Evolutionary conservation across 371 early-diverging fungal species (phyloP).

Genomic region (Dichotomocladium elegans): DNA sequence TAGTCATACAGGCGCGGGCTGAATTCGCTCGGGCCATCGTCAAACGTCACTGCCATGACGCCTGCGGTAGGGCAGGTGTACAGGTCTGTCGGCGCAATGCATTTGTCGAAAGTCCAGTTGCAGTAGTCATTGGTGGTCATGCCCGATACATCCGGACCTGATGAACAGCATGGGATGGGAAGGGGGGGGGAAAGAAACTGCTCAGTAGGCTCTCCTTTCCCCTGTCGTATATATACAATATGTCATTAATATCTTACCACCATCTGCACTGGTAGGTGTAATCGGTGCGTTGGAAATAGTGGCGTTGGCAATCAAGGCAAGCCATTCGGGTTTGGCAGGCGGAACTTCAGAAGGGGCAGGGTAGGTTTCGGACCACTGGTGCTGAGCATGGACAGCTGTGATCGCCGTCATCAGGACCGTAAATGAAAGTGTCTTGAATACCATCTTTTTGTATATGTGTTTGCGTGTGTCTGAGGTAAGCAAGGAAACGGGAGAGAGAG

Average conservation of each 20-base stretch:
- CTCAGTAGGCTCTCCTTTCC: conserved; percentile 13
- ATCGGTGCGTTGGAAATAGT: conserved; percentile 35
- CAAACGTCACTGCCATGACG: conserved; percentile 52
- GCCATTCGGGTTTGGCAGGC: conserved; percentile 42
- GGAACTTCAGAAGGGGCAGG: conserved; percentile 28
- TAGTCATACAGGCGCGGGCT: conserved; percentile 45
- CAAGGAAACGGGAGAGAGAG: too few relatives aligned
- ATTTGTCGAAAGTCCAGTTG: conserved; percentile 50
- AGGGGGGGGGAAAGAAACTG: too few relatives aligned
- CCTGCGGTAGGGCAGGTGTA: conserved; percentile 42
- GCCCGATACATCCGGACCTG: neutral
- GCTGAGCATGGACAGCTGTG: conserved; percentile 11
- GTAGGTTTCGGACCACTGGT: conserved; percentile 31
- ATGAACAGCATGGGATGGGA: too few relatives aligned
- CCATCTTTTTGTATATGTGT: too few relatives aligned
- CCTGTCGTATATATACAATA: neutral
- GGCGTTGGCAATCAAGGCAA: conserved; percentile 26
- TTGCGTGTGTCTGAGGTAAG: too few relatives aligned
- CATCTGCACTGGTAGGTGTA: conserved; percentile 11
- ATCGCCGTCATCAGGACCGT: too few relatives aligned
- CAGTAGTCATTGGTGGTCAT: conserved; percentile 32
- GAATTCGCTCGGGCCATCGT: conserved; percentile 56
- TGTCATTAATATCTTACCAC: too few relatives aligned
- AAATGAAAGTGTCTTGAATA: too few relatives aligned
- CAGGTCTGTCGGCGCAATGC: conserved; percentile 38